Conservation (phyloP, 768 basidiomycete genomes). For the Mycena vitilis region DNA sequence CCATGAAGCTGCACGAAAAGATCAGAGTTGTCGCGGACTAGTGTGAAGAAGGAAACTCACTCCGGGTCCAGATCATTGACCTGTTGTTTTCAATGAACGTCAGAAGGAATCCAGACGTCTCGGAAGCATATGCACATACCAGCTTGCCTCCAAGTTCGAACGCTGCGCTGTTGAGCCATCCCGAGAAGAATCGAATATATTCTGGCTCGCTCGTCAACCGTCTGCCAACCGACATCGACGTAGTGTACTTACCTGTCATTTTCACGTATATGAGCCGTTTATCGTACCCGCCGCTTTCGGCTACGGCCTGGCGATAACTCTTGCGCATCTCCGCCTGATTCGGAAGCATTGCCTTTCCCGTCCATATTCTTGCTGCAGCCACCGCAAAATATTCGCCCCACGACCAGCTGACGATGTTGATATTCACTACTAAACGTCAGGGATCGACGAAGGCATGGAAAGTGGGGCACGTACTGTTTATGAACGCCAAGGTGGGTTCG, state of each 20-base stretch:
- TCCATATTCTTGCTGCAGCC: constrained; percentile 36
- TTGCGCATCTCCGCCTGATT: constrained; percentile 34
- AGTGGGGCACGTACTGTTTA: constrained; percentile 25
- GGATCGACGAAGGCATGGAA: background rate
- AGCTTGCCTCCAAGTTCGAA: constrained; percentile 32
- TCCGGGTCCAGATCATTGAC: constrained; percentile 14
- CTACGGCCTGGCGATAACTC: constrained; percentile 29
- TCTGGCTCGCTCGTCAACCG: constrained; percentile 3
- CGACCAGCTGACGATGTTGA: constrained; percentile 25
- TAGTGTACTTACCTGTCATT: background rate
- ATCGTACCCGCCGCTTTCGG: constrained; percentile 31
- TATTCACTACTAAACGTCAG: constrained; percentile 19
- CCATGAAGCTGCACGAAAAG: background rate
- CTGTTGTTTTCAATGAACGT: background rate
- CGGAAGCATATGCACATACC: constrained; percentile 4
- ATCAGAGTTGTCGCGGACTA: background rate
- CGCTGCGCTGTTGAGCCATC: constrained; percentile 36
- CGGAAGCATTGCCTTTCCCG: constrained; percentile 34
- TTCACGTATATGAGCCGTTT: constrained; percentile 26
- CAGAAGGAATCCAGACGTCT: background rate
- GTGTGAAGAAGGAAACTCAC: background rate
- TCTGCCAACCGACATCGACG: background rate
- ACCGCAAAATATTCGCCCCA: constrained; percentile 33
- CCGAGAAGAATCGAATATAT: constrained; percentile 24
- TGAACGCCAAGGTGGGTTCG: constrained; percentile 45